Evolutionary conservation across 306 rosid genomes (phyloP).

Genomic region (Cucumis melo): DNA sequence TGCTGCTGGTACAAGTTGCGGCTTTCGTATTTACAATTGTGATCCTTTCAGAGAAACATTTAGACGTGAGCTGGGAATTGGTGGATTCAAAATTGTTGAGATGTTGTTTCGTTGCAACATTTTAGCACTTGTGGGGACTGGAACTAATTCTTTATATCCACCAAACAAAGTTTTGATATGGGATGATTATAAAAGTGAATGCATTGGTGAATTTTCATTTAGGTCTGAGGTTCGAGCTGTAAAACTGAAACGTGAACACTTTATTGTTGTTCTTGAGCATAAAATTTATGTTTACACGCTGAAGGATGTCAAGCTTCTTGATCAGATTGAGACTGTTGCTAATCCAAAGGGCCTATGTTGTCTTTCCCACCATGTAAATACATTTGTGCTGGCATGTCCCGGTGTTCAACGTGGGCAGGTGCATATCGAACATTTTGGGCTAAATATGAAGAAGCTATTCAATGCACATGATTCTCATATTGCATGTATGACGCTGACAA

Average conservation of each 20-base stretch:
- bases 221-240: slow-evolving; percentile 83
- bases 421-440: slow-evolving; percentile 80
- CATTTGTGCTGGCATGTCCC: slow-evolving; percentile 88
- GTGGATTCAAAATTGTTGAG: slow-evolving; percentile 85
- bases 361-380: slow-evolving; percentile 58
- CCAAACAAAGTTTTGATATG: slow-evolving; percentile 90
- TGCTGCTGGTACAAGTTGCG: slow-evolving; percentile 81
- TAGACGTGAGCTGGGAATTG: slow-evolving; percentile 73
- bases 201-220: slow-evolving; percentile 76
- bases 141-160: slow-evolving; percentile 56
- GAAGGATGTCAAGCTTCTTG: slow-evolving; percentile 75
- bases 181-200: slow-evolving; percentile 86
- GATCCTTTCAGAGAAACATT: slow-evolving; percentile 84
- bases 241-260: slow-evolving; percentile 67
- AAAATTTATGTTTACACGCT: slow-evolving; percentile 76
- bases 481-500: slow-evolving; percentile 69
- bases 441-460: slow-evolving; percentile 58
- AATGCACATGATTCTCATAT: slow-evolving; percentile 74
- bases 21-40: slow-evolving; percentile 75
- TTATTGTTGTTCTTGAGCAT: slow-evolving; percentile 84
- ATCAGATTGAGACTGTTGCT: slow-evolving; percentile 73
- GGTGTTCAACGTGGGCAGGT: slow-evolving; percentile 70
- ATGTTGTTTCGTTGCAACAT: slow-evolving; percentile 83
- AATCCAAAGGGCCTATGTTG: slow-evolving; percentile 86
- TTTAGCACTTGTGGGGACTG: slow-evolving; percentile 86